A percentile compares a stretch with the other conserved stretches of the same genome.
Evolutionary conservation across 2,329 filamentous ascomycete genomes (phyloP).

Genomic region (Fusarium luffae): DNA sequence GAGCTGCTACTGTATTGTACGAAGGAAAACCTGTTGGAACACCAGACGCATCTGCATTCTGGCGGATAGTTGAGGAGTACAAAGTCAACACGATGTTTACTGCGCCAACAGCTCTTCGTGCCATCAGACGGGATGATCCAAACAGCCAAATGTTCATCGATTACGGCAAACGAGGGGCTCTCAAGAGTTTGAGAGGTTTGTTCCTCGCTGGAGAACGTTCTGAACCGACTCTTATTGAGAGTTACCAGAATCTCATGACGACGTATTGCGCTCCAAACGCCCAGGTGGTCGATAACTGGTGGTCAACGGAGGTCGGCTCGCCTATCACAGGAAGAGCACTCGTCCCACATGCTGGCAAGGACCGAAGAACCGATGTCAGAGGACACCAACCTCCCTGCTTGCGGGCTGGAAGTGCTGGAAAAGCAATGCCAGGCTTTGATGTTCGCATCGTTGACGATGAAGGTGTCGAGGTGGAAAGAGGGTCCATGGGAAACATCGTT

Average conservation of each 20-base stretch:
- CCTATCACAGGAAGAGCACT: constrained; percentile 68
- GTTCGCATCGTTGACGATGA: constrained; percentile 85
- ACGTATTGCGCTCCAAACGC: constrained; percentile 72
- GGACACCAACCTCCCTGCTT: constrained; percentile 62
- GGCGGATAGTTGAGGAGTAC: constrained; percentile 87
- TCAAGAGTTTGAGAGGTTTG: constrained; percentile 77
- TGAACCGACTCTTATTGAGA: constrained; percentile 84
- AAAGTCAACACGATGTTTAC: constrained; percentile 87
- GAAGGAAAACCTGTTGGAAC: constrained; percentile 96
- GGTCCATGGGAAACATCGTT: constrained; percentile 92
- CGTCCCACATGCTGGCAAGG: constrained; percentile 66
- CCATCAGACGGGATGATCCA: constrained; percentile 87
- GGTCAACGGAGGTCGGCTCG: constrained; percentile 69
- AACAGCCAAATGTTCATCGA: constrained; percentile 73
- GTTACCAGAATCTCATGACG: constrained; percentile 79
- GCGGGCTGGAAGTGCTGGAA: constrained; percentile 88
- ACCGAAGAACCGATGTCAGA: constrained; percentile 58
- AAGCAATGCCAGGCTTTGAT: constrained; percentile 92
- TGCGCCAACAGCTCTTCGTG: constrained; percentile 86
- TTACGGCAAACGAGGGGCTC: constrained; percentile 73
- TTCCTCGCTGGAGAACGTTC: constrained; percentile 92
- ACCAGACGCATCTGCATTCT: constrained; percentile 87
- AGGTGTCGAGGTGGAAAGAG: constrained; percentile 75
- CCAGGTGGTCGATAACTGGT: constrained; percentile 69
- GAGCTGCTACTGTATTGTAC: constrained; percentile 87